Conservation (phyloP, 2,329 filamentous ascomycete species). For the Stemphylium lycopersici region DNA sequence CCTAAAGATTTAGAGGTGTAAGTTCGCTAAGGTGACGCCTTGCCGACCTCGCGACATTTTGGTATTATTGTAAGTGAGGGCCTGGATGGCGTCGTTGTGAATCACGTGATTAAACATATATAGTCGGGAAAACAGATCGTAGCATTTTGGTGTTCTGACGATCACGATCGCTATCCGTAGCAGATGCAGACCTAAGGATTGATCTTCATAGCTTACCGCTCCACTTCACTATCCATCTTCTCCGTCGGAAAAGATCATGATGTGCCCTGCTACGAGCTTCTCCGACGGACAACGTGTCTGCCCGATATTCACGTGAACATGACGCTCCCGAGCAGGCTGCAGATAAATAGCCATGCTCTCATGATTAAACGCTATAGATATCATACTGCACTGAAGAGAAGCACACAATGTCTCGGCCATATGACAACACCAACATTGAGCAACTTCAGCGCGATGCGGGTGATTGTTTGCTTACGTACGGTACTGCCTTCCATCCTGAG, state of each 20-base stretch:
- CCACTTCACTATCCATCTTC: not conserved
- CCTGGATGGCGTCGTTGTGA: too few species aligned
- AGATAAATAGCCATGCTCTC: too few species aligned
- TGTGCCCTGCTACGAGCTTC: not conserved
- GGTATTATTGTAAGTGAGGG: too few species aligned
- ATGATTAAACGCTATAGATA: too few species aligned
- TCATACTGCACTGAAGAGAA: not conserved
- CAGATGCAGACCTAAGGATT: not conserved
- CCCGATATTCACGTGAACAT: too few species aligned
- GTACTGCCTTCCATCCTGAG: slow-evolving; percentile 36
- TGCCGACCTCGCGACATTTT: not conserved
- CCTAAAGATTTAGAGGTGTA: not conserved
- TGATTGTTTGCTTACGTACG: slow-evolving; percentile 28
- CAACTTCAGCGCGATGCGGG: slow-evolving; percentile 32
- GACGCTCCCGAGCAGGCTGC: too few species aligned
- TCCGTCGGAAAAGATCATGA: slow-evolving; percentile 10
- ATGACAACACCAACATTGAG: slow-evolving; percentile 20
- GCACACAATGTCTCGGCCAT: slow-evolving; percentile 21
- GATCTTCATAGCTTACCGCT: not conserved
- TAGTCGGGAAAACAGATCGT: too few species aligned
- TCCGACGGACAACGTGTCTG: not conserved
- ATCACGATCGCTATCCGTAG: not conserved
- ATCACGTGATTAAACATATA: too few species aligned
- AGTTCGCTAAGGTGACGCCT: not conserved
- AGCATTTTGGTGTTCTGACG: not conserved